phyloP scores from a whole-genome alignment of 495 filamentous ascomycete species.

The Tuber brumale region DNA sequence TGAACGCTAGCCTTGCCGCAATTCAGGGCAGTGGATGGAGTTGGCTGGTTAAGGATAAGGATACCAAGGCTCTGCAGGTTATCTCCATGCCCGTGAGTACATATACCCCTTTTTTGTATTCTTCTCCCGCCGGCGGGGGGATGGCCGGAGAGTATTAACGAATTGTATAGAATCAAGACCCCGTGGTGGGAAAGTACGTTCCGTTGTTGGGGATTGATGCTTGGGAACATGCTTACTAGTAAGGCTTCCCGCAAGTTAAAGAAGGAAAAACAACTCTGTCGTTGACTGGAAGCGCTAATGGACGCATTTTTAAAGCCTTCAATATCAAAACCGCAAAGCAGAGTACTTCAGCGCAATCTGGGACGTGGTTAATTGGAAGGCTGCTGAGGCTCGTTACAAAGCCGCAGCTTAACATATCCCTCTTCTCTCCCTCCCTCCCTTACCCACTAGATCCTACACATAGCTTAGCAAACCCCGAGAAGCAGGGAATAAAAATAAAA shows the following conservation, averaged over 20 bases:
- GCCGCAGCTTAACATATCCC: conserved; percentile 13
- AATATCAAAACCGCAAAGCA: conserved; percentile 98
- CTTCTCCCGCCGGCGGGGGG: not conserved
- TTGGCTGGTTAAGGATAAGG: conserved; percentile 90
- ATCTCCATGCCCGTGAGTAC: conserved; percentile 59
- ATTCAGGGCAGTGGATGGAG: conserved; percentile 95
- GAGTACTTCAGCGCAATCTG: conserved; percentile 96
- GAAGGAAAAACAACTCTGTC: conserved; percentile 41
- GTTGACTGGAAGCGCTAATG: conserved; percentile 19
- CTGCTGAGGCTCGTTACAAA: conserved; percentile 74
- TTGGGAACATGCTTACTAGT: conserved; percentile 89
- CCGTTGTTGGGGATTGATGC: conserved; percentile 92
- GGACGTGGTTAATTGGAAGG: conserved; percentile 98
- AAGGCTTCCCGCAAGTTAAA: conserved; percentile 39
- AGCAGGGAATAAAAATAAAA: not conserved
- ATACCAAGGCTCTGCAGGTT: conserved; percentile 67
- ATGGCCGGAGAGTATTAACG: not conserved
- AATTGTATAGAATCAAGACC: conserved; percentile 65
- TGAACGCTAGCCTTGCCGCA: conserved; percentile 75
- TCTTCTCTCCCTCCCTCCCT: not conserved
- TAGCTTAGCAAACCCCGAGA: not conserved
- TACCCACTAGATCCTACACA: not conserved
- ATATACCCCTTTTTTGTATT: not conserved
- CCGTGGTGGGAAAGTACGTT: conserved; percentile 76
- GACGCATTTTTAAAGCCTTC: conserved; percentile 51